phyloP scores from a whole-genome alignment of 768 basidiomycete genomes.

The Podaxis sp. region DNA sequence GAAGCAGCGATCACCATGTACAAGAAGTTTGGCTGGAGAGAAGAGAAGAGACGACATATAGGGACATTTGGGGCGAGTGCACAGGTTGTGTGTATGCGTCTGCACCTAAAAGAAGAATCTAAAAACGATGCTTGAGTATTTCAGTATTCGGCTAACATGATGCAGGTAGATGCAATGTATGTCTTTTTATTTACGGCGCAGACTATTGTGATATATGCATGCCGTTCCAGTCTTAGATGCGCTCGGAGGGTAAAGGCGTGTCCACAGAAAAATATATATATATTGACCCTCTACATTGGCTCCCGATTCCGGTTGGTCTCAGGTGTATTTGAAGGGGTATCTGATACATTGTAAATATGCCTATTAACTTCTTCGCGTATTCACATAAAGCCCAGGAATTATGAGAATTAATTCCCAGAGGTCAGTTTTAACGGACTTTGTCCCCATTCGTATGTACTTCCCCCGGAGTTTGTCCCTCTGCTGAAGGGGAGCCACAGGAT shows the following conservation, averaged over 20 bases:
- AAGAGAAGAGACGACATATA: neutral
- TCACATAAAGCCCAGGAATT: neutral
- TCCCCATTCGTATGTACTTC: neutral
- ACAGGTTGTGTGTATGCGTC: neutral
- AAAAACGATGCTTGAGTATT: no score
- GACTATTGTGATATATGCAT: no score
- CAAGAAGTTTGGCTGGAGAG: conserved; percentile 21
- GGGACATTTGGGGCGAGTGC: neutral
- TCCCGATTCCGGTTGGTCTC: no score
- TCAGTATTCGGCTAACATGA: no score
- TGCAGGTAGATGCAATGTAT: no score
- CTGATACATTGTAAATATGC: no score
- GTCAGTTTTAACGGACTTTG: neutral
- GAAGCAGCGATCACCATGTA: conserved; percentile 18
- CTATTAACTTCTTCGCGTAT: no score
- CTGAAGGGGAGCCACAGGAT: neutral
- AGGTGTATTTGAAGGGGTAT: no score
- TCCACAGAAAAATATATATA: neutral
- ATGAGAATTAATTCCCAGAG: neutral
- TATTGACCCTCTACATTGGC: no score
- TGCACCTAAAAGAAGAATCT: neutral
- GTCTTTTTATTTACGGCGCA: no score
- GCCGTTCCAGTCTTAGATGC: no score
- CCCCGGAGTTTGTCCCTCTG: neutral
- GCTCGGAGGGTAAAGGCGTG: no score